Base-by-base conservation (phyloP, 768 basidiomycete genomes). In the Candolleomyces efflorescens region DNA sequence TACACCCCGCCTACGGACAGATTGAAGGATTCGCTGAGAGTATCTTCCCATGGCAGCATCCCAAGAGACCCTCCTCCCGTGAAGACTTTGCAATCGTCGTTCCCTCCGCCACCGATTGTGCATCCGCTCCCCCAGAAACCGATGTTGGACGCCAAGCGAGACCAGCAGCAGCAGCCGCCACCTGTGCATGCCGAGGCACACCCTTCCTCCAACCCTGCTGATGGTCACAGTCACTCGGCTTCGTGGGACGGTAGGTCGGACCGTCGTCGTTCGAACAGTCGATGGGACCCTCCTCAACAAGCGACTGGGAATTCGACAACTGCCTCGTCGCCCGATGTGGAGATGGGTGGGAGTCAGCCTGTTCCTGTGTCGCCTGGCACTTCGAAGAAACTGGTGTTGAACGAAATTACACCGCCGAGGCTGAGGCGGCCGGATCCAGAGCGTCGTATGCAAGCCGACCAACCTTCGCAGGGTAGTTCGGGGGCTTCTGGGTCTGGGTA, bases 71-170 rank as follows among this genome's bases (percentile, higher is more conserved):
- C 13, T 44, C 17, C 17, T 13, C n/a, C 43, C n/a, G 20, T 13
- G 23, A 17, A 20, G 13, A 13, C 2, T 22, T 48, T 26, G 24
- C 17, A 44, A 9, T 15, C 20, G 24, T 48, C 46, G 46, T 20
- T 24, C 5, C 23, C 18, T 20, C 18, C 23, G 12, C 32, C 55
- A 2, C 47, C 36, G 18, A 37, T 52, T 18, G 49, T 52, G 18
- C 56, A 50, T 26, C 56, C 56, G 5, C 39, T 57, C 22, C 56
- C 56, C n/a, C 15, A 48, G 15, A 57, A 57, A 22, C 55, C 55
- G 12, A 36, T 48, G 45, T 26, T 56, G 9, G 47, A 13, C 22
- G n/a, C 41, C 27, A 32, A 15, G 43, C 17, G 43, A 44, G 43
- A 44, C 6, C 43, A 44, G 43, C 32, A 32, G 5, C 32, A 32